Evolutionary conservation across 148 eudicot species (phyloP), one percentile per base, ranked within the genome.

Genomic region (Nepenthes mirabilis): DNA sequence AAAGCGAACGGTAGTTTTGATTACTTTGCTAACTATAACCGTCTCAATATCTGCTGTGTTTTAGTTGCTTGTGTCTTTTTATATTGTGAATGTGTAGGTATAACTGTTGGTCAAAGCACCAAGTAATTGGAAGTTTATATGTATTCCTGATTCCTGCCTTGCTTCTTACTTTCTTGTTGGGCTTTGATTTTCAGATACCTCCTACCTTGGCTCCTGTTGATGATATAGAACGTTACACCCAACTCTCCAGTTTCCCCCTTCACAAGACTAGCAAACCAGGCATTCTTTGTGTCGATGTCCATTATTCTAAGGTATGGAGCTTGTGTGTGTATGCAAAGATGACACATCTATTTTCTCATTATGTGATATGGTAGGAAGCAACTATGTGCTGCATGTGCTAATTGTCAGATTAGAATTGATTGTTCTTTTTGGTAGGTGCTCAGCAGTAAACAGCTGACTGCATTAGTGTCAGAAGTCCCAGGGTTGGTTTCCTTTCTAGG

Each of bases 231-330:
- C 75, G 81, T 33, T 93, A 80, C 66, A 88, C 95, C 47, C 95
- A 88, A 60, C 83, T 93, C 12, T 66, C 80, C 62, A 83, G 95
- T 59, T 80, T 80, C 63, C 98, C 98, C 43, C 89, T 93, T 53
- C 96, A 89, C 68, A 84, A 82, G 70, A 88, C 98, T 43, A 91
- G 68, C 78, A 93, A 93, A 69, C 95, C 98, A 35, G 98, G 98
- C 68, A 82, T 93, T 69, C 73, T 93, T 40, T 83, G 87, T 52
- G 43, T 88, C 56, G 98, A 93, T 66, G 78, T 86, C 34, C 80
- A 79, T 68, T 55, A 74, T 58, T 62, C 96, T 43, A 93, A 83
- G 96, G 96, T 93, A 79, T 62, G 62, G 2, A 12, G 6, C 36
- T 49, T 55, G 35, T 8, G 13, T 43, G 37, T 3, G 1, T 35